Conservation (phyloP, 768 basidiomycete species). For the Kwoniella sp. region DNA sequence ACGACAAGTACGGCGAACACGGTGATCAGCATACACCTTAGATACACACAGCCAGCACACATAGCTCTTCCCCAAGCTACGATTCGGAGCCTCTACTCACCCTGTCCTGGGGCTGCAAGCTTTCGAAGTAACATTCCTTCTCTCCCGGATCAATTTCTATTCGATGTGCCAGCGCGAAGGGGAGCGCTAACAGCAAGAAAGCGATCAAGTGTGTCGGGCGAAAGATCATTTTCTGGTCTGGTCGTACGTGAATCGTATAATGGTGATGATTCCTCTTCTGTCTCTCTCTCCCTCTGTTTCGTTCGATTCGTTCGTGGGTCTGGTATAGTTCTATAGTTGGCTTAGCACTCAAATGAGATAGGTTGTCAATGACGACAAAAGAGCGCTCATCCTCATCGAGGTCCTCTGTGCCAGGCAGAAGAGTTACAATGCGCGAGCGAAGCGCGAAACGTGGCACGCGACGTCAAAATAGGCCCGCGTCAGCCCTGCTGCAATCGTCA, state of each 20-base stretch:
- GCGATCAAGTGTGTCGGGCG: conserved; percentile 9
- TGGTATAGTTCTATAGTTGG: no score
- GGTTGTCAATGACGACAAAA: no score
- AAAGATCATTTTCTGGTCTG: conserved; percentile 8
- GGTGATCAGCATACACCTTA: not conserved
- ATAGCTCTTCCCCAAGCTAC: no score
- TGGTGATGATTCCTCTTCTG: no score
- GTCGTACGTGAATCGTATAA: no score
- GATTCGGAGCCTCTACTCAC: conserved; percentile 28
- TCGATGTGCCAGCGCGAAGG: conserved; percentile 41
- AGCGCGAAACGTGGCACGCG: conserved; percentile 30
- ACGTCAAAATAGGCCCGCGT: conserved; percentile 11
- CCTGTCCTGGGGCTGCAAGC: conserved; percentile 54
- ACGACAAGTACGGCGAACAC: not conserved
- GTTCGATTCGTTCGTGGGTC: no score
- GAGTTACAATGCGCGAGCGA: no score
- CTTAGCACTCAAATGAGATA: no score
- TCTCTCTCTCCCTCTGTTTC: no score
- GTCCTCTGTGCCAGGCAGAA: no score
- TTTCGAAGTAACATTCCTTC: conserved; percentile 55
- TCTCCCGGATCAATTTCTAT: conserved; percentile 54
- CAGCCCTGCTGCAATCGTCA: not conserved
- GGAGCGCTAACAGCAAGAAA: conserved; percentile 14
- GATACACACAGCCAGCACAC: not conserved
- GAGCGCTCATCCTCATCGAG: no score